Evolutionary conservation across 352 stramenopile species (phyloP).

Genomic region (Achlya hypogyna): DNA sequence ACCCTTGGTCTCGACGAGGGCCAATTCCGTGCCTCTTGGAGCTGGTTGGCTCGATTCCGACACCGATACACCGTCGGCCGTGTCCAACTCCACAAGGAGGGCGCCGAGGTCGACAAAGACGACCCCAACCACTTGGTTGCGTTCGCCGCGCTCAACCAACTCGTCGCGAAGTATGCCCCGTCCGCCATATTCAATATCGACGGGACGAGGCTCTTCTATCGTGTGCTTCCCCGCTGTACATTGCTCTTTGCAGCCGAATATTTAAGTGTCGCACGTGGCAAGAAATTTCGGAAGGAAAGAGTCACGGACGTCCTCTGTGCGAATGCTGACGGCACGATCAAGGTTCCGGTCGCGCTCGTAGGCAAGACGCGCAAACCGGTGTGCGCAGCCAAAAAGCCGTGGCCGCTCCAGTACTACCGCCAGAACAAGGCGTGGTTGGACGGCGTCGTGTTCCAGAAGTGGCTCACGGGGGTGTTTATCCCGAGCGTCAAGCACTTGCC

Average conservation of each 20-base stretch:
- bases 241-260: background rate
- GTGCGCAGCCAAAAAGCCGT: background rate
- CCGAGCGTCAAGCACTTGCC: background rate
- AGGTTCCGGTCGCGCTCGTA: background rate
- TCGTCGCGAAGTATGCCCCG: no score
- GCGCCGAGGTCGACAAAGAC: slow-evolving; percentile 1
- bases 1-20: background rate
- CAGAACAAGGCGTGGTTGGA: slow-evolving; percentile 2
- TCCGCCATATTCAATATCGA: background rate
- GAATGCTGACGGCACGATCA: background rate
- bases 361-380: background rate
- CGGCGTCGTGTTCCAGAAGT: background rate
- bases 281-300: background rate
- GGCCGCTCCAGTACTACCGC: background rate
- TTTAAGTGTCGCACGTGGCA: background rate
- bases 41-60: background rate
- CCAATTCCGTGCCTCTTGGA: background rate
- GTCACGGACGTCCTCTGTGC: background rate
- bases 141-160: no score
- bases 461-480: background rate
- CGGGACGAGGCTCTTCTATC: background rate
- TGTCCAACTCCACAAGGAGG: background rate
- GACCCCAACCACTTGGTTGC: background rate
- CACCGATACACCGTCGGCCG: background rate
- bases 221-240: background rate